Evolutionary conservation across 768 basidiomycete species (phyloP).

Genomic region (Pholiota molesta): DNA sequence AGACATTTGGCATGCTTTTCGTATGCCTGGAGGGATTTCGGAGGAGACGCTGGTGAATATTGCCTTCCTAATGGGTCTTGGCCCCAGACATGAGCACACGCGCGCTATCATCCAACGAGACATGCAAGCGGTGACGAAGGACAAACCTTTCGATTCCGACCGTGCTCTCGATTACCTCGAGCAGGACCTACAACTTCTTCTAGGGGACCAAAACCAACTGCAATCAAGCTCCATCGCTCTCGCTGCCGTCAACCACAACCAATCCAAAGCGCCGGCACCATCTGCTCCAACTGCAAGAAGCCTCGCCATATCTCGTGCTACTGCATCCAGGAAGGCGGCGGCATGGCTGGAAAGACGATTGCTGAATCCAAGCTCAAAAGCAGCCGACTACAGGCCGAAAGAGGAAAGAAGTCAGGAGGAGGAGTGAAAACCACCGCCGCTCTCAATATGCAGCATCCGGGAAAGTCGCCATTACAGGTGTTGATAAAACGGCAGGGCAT

Average conservation of each 20-base stretch:
- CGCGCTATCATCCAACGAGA: too few species aligned
- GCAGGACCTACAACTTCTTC: too few species aligned
- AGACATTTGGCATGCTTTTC: too few species aligned
- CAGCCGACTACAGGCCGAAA: neutral
- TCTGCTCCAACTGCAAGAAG: neutral
- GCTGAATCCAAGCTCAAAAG: neutral
- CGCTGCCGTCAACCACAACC: neutral
- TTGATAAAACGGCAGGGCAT: neutral
- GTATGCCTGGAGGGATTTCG: too few species aligned
- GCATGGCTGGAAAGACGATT: conserved; percentile 4
- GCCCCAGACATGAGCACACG: too few species aligned
- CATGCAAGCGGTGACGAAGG: too few species aligned
- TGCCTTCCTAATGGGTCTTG: too few species aligned
- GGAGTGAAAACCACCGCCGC: neutral
- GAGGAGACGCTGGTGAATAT: too few species aligned
- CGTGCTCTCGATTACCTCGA: too few species aligned
- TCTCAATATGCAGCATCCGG: neutral
- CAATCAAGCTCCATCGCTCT: neutral
- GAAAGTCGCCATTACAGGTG: neutral
- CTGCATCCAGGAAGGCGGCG: conserved; percentile 1
- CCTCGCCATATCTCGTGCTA: neutral
- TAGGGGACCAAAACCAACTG: too few species aligned
- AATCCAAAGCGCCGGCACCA: neutral
- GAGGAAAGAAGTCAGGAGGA: neutral
- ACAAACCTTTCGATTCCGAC: too few species aligned